Conservation (phyloP, 805 yeast species). For the Starmera dryadoides region DNA sequence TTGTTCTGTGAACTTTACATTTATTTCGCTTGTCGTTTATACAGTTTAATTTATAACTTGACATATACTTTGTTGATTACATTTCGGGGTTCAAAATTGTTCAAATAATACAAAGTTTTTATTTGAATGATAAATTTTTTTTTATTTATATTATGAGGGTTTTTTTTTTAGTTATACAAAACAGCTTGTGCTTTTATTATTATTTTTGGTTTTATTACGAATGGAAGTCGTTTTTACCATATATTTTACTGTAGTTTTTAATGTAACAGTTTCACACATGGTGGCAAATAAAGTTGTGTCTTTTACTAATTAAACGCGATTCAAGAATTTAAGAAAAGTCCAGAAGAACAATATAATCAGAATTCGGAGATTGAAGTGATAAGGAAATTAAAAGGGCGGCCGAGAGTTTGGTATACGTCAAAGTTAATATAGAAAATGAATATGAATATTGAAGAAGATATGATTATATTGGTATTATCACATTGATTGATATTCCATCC, state of each 20-base stretch:
- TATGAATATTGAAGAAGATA: too few species aligned
- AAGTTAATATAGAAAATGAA: too few species aligned
- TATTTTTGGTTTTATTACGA: background rate
- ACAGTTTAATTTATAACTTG: background rate
- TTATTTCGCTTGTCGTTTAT: background rate
- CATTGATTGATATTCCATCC: too few species aligned
- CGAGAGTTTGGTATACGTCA: too few species aligned
- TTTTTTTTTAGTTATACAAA: background rate
- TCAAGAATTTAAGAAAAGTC: background rate
- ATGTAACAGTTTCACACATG: conserved; percentile 3
- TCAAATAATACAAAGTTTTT: background rate
- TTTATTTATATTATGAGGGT: background rate
- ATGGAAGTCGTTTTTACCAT: background rate
- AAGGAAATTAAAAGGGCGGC: background rate
- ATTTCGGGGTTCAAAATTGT: background rate
- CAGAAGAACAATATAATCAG: background rate
- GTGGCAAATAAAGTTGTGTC: background rate
- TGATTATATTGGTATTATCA: too few species aligned
- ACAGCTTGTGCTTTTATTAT: background rate
- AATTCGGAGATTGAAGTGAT: background rate
- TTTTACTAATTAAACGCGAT: background rate
- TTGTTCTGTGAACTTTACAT: background rate
- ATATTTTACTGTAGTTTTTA: background rate
- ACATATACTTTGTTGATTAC: background rate
- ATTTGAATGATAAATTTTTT: background rate